These are phyloP conservation scores for Quercus engelmannii DNA, from an alignment of 306 rosid species.

Conservation along the genomic window DNA sequence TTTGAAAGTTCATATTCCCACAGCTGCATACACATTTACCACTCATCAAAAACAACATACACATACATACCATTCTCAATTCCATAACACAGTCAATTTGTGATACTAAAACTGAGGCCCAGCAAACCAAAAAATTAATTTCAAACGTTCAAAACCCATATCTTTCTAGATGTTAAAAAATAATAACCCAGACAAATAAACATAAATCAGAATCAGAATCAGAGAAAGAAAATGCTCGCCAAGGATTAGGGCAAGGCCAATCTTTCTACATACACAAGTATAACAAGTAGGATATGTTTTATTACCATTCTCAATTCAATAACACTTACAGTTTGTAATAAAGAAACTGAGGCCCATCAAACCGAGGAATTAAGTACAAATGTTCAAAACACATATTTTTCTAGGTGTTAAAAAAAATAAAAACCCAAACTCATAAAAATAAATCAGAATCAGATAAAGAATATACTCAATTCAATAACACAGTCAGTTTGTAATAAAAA, in stretches of 20 bases:
- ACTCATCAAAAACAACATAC: constrained; percentile 1
- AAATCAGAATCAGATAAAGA: too few relatives aligned
- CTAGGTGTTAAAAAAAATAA: too few relatives aligned
- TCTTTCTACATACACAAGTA: constrained; percentile 18
- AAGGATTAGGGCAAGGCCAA: constrained; percentile 90
- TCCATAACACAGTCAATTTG: not conserved
- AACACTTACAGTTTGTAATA: too few relatives aligned
- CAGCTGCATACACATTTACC: constrained; percentile 48
- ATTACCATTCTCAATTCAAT: too few relatives aligned
- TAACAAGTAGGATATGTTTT: too few relatives aligned
- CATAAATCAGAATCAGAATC: not conserved
- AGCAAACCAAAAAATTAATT: not conserved
- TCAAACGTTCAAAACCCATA: not conserved
- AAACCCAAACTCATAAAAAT: too few relatives aligned
- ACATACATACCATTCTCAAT: constrained; percentile 19
- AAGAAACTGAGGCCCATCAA: too few relatives aligned
- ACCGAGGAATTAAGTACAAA: too few relatives aligned
- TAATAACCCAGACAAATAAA: too few relatives aligned
- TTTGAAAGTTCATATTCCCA: constrained; percentile 91
- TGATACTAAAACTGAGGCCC: not conserved
- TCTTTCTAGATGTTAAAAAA: not conserved
- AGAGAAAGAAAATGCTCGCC: constrained; percentile 29
- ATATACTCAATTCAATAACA: not conserved
- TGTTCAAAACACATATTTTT: too few relatives aligned
- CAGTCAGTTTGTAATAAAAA: not conserved